Evolutionary conservation across 2,329 filamentous ascomycete species (phyloP), one percentile per base, ranked within the genome.

Genomic region (Colletotrichum filicis): DNA sequence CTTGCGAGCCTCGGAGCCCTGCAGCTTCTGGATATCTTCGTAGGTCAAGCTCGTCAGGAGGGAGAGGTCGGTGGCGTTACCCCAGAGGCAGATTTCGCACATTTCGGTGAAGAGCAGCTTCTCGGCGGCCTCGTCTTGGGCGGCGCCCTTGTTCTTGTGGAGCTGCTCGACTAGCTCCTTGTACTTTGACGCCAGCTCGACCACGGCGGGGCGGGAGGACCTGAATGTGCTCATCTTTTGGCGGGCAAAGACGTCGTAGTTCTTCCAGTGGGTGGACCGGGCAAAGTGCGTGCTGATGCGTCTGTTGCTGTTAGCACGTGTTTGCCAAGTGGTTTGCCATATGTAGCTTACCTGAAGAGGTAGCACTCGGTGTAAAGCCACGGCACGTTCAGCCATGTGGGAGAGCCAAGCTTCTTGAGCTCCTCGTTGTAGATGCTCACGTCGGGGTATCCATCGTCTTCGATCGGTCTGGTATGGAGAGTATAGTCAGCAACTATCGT

Each of bases 311-410:
- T 66, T 16, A 37, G 35, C 35, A 14, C 35, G 14, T 37, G 14
- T 37, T 16, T 16, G 35, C 5, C 14, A 19, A 32, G 9, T 6
- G 61, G 35, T 5, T 30, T 35, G 35, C 1, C 14, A 24, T 24
- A 57, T 74, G 9, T 14, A 28, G 19, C 79, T 66, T 84, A 92
- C 91, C 93, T 88, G 85, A 96, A 98, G 71, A 99, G 89, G 82
- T 98, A 98, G 86, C 97, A 98, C 85, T 99, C 97, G 30, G 93
- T 87, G 83, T 91, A 99, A 1, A 99, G 88, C 97, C 97, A 99
- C 6, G 95, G 90, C 5, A 93, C 91, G 75, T 93, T 89, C 80
- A 96, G 93, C 97, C 97, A 99, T 59, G 89, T 92, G 0, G 93
- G 91, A 59, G 88, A 90, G 56, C 92, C 93, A 24, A 95, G 88